phyloP scores from a whole-genome alignment of 2,329 filamentous ascomycete genomes.

The Hypoxylon rubiginosum region DNA sequence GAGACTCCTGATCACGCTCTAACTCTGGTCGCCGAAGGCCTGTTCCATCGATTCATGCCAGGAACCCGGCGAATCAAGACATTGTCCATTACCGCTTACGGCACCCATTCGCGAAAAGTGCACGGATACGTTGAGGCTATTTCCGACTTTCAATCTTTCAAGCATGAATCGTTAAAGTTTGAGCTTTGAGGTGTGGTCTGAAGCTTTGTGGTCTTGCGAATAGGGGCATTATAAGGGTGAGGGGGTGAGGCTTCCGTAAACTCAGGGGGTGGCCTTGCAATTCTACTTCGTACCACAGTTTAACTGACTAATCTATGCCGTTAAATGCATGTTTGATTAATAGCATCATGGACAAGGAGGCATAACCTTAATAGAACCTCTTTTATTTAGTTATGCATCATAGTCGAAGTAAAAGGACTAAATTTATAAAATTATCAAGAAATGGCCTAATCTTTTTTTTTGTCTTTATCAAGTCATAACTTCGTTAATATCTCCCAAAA shows the following conservation, averaged over 20 bases:
- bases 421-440: neutral
- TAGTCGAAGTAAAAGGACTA: neutral
- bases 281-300: too few relatives aligned
- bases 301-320: too few relatives aligned
- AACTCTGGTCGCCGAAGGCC: slow-evolving; percentile 31
- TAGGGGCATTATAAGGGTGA: too few relatives aligned
- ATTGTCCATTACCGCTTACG: neutral
- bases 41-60: slow-evolving; percentile 22
- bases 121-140: neutral
- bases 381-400: neutral
- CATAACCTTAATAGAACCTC: neutral
- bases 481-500: neutral
- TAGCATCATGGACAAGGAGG: neutral
- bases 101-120: neutral
- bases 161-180: neutral
- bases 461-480: neutral
- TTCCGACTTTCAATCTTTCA: neutral
- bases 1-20: slow-evolving; percentile 18
- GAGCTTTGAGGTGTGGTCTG: too few relatives aligned
- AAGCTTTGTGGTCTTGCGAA: too few relatives aligned
- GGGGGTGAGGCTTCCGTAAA: too few relatives aligned
- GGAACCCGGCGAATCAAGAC: slow-evolving; percentile 12
- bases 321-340: neutral
- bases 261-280: too few relatives aligned
- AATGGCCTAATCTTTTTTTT: neutral